Evolutionary conservation across 1,284 basidiomycete species (phyloP).

Genomic region (Kwoniella shivajii): DNA sequence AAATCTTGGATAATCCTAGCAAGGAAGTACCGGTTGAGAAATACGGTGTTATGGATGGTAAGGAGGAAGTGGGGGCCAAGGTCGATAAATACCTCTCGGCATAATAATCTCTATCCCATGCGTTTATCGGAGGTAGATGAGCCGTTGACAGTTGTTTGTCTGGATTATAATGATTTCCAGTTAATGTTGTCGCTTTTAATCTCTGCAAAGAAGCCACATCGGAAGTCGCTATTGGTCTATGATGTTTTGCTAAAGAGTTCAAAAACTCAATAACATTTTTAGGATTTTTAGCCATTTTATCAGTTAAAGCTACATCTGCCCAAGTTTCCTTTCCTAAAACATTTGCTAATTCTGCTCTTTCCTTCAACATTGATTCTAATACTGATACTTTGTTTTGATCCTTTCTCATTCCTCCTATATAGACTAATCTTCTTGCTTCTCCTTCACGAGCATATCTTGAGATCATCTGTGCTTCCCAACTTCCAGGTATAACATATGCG

Average conservation of each 20-base stretch:
- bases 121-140: conserved; percentile 68
- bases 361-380: conserved; percentile 73
- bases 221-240: conserved; percentile 68
- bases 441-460: conserved; percentile 81
- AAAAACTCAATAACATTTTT: conserved; percentile 86
- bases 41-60: conserved; percentile 64
- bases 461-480: conserved; percentile 88
- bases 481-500: conserved; percentile 59
- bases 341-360: conserved; percentile 74
- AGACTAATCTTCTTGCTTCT: conserved; percentile 76
- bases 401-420: conserved; percentile 68
- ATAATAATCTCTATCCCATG: conserved; percentile 93
- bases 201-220: conserved; percentile 72
- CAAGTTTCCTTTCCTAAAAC: conserved; percentile 81
- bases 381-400: conserved; percentile 56
- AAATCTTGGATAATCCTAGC: conserved; percentile 80
- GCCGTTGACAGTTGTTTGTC: conserved; percentile 32
- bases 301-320: conserved; percentile 77
- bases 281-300: conserved; percentile 94
- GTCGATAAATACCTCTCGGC: conserved; percentile 43
- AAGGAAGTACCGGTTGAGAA: conserved; percentile 81
- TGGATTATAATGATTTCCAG: conserved; percentile 14
- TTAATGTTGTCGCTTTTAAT: conserved; percentile 66
- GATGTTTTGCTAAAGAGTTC: conserved; percentile 73
- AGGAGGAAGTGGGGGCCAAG: conserved; percentile 66